Percentiles rank a stretch among this genome's conserved stretches.
phyloP scores from a whole-genome alignment of 2,329 filamentous ascomycete genomes.

The Raffaelea ambrosiae region DNA sequence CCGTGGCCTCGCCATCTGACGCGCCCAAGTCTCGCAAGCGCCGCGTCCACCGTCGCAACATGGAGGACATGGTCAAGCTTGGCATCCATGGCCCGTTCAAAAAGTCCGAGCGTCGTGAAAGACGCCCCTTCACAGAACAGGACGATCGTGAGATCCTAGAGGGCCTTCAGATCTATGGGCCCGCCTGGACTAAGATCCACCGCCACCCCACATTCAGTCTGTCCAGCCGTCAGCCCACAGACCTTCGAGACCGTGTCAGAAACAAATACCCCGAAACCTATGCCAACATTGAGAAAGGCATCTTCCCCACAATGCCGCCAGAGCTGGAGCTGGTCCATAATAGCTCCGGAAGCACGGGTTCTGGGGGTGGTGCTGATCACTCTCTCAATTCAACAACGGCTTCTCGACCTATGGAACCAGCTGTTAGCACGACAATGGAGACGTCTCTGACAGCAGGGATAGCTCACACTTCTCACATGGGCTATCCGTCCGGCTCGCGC shows the following conservation, averaged over 20 bases:
- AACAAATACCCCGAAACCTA: constrained; percentile 57
- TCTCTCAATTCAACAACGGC: background rate
- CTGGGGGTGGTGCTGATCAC: background rate
- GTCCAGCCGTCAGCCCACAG: constrained; percentile 51
- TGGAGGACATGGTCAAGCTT: constrained; percentile 36
- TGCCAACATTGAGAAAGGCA: constrained; percentile 45
- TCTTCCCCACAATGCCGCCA: constrained; percentile 34
- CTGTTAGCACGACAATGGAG: background rate
- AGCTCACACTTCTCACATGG: background rate
- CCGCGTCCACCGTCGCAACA: constrained; percentile 32
- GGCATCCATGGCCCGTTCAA: constrained; percentile 56
- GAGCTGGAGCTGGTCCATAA: background rate
- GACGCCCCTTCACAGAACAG: constrained; percentile 52
- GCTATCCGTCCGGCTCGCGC: background rate
- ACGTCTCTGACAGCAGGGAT: background rate
- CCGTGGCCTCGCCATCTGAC: constrained; percentile 8
- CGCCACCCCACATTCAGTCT: constrained; percentile 50
- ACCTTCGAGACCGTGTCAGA: constrained; percentile 53
- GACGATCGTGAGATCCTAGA: constrained; percentile 55
- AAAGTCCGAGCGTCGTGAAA: constrained; percentile 50
- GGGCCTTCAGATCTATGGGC: constrained; percentile 51
- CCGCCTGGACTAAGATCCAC: constrained; percentile 59
- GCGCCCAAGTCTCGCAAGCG: constrained; percentile 24
- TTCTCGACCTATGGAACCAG: background rate
- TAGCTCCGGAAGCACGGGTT: background rate